A percentile compares a stretch with the other conserved stretches of the same genome.
These are phyloP conservation scores for Cladophialophora yegresii DNA, from an alignment of 2,329 filamentous ascomycete species.

Conservation along the genomic window DNA sequence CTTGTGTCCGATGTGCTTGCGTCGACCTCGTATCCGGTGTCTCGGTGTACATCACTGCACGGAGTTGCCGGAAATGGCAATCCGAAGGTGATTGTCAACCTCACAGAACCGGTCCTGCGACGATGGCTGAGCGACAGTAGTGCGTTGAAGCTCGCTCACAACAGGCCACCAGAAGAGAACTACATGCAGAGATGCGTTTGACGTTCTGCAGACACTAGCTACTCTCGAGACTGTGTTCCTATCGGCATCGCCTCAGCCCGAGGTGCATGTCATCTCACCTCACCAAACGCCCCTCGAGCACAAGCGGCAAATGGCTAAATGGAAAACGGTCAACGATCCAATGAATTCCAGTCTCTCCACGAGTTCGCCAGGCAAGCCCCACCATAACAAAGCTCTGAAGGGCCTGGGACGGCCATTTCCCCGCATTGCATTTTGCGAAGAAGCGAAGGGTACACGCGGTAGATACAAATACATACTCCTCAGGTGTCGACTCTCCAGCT, in stretches of 20 bases:
- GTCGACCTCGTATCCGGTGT: background rate
- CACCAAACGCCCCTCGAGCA: constrained; percentile 6
- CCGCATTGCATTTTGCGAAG: constrained; percentile 15
- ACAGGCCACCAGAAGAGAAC: background rate
- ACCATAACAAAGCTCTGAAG: constrained; percentile 10
- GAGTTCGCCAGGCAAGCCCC: constrained; percentile 11
- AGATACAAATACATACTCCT: constrained; percentile 11
- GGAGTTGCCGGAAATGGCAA: constrained; percentile 11
- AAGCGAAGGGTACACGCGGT: constrained; percentile 7
- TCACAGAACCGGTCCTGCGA: background rate
- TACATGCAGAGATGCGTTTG: background rate
- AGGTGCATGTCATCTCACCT: constrained; percentile 17
- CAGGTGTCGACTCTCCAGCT: constrained; percentile 1
- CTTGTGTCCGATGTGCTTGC: background rate
- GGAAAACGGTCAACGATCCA: constrained; percentile 2
- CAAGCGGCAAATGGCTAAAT: constrained; percentile 18
- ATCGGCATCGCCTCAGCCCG: constrained; percentile 9
- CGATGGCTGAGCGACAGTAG: no score
- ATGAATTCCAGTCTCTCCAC: constrained; percentile 10
- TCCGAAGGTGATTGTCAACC: background rate
- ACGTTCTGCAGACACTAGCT: background rate
- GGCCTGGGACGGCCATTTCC: constrained; percentile 12
- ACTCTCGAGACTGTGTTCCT: background rate
- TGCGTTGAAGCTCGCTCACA: background rate
- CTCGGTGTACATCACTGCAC: background rate